Conservation (phyloP, 1,139 yeast genomes). For the Blastobotrys persicus region DNA sequence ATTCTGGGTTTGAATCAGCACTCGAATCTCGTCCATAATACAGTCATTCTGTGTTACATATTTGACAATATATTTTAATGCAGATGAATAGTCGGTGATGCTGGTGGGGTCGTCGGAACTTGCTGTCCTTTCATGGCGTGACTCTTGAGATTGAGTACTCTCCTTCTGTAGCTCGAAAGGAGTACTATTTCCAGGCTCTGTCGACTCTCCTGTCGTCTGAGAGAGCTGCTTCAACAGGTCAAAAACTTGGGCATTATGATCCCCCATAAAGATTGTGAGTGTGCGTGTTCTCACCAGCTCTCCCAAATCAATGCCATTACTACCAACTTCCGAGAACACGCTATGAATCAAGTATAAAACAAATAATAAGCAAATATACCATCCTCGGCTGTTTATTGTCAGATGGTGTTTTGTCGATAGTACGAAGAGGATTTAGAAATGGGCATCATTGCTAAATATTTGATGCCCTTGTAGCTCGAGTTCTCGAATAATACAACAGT, state of each 20-base stretch:
- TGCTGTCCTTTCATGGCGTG: too few species aligned
- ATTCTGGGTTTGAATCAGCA: slow-evolving; percentile 27
- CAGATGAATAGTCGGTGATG: slow-evolving; percentile 27
- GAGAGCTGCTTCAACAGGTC: slow-evolving; percentile 23
- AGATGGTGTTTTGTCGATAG: too few species aligned
- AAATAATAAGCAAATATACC: too few species aligned
- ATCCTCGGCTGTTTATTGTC: too few species aligned
- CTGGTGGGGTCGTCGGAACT: slow-evolving; percentile 21
- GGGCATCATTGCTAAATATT: too few species aligned
- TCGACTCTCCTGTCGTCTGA: slow-evolving; percentile 12
- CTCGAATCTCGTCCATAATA: slow-evolving; percentile 22
- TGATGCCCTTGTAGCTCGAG: too few species aligned
- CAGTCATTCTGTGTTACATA: slow-evolving; percentile 23
- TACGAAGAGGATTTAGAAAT: too few species aligned
- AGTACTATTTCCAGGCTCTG: background rate
- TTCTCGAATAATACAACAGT: too few species aligned
- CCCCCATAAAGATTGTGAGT: slow-evolving; percentile 2
- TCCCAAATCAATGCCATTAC: too few species aligned
- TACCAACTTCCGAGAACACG: too few species aligned
- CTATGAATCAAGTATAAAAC: too few species aligned
- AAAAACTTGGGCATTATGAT: slow-evolving; percentile 12
- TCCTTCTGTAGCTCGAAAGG: background rate
- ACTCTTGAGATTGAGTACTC: background rate
- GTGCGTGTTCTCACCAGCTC: too few species aligned
- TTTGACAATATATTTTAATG: slow-evolving; percentile 27